Percentiles rank a stretch among this genome's conserved stretches.
Conservation (phyloP, 805 yeast species). For the Suhomyces sp. region DNA sequence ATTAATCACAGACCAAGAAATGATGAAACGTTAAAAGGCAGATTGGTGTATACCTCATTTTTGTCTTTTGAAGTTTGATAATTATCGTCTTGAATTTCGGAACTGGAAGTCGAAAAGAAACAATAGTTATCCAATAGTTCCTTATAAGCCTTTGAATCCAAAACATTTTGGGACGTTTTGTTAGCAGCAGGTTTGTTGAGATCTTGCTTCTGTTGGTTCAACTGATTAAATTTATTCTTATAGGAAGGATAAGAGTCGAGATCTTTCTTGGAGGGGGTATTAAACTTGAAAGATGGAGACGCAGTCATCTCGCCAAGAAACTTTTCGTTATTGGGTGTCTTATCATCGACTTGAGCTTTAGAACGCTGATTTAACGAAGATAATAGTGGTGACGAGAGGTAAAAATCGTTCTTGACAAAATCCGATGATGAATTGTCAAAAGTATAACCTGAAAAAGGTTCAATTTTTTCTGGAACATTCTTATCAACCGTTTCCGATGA, state of each 20-base stretch:
- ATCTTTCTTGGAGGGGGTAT: not conserved
- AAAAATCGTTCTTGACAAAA: conserved; percentile 33
- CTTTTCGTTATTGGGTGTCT: not conserved
- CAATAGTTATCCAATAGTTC: conserved; percentile 60
- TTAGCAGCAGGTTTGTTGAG: not conserved
- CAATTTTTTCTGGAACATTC: conserved; percentile 1
- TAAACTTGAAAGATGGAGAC: not conserved
- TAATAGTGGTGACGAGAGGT: conserved; percentile 36
- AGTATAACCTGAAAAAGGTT: conserved; percentile 1
- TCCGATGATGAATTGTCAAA: conserved; percentile 15
- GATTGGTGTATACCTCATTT: not conserved
- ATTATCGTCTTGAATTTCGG: not conserved
- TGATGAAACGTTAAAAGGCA: not conserved
- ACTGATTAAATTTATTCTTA: conserved; percentile 1
- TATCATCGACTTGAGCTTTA: not conserved
- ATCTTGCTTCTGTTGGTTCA: not conserved
- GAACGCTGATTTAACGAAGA: conserved; percentile 15
- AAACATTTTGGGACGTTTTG: not conserved
- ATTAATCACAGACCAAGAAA: not conserved
- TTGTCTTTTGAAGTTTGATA: not conserved
- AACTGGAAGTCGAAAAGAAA: conserved; percentile 39
- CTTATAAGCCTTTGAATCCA: conserved; percentile 53
- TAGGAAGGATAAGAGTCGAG: not conserved
- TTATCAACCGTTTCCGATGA: not conserved
- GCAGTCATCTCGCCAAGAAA: not conserved